Conservation (phyloP, 2,329 filamentous ascomycete species). For the Aureobasidium vineae region DNA sequence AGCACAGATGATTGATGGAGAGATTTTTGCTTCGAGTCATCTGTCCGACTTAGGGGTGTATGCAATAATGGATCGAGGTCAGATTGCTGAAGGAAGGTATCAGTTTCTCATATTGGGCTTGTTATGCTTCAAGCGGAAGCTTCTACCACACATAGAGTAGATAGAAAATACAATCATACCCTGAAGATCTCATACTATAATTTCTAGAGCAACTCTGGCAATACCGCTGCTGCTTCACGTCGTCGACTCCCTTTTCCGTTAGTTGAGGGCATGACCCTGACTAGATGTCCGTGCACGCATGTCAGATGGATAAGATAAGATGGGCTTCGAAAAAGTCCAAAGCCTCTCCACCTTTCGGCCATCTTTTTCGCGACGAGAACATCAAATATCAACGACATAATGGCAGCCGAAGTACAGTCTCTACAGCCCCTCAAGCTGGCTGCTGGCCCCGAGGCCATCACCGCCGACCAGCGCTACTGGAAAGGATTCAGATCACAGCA, state of each 20-base stretch:
- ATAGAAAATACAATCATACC: not conserved
- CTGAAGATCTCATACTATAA: not conserved
- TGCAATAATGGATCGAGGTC: not conserved
- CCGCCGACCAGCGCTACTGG: conserved; percentile 96
- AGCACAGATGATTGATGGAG: not conserved
- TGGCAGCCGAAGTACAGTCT: conserved; percentile 84
- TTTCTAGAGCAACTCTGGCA: no score
- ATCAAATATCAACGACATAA: conserved; percentile 41
- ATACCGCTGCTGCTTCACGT: not conserved
- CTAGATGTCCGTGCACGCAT: not conserved
- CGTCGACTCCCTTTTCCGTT: not conserved
- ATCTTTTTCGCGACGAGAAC: conserved; percentile 23
- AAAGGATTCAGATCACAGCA: conserved; percentile 89
- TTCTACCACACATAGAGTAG: not conserved
- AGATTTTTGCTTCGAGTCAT: not conserved
- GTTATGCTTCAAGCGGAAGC: no score
- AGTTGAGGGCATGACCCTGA: not conserved
- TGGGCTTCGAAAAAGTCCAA: conserved; percentile 11
- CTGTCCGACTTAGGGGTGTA: no score
- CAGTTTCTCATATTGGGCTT: not conserved
- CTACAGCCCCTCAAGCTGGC: conserved; percentile 80
- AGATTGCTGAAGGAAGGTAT: not conserved
- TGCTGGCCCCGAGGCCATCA: conserved; percentile 75
- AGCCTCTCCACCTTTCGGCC: conserved; percentile 19
- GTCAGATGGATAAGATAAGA: conserved; percentile 17